phyloP scores from a whole-genome alignment of 1,284 basidiomycete genomes.

The Tilletia caries region DNA sequence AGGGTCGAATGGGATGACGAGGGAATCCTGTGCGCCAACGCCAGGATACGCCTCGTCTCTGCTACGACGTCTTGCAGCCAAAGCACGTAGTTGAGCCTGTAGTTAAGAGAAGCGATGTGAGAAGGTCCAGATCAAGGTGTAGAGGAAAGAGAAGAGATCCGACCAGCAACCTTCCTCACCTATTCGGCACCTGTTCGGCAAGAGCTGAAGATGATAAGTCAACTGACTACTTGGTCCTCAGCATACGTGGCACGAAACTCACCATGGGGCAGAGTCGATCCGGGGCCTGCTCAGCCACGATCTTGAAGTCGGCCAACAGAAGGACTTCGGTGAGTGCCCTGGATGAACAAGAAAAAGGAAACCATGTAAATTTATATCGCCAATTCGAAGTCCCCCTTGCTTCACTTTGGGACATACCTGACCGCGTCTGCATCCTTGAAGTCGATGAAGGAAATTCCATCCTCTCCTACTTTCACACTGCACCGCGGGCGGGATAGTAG shows the following conservation, averaged over 20 bases:
- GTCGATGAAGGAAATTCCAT: constrained; percentile 9
- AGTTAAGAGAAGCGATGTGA: too few species aligned
- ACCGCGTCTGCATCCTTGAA: constrained; percentile 20
- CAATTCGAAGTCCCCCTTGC: neutral
- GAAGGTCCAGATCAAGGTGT: too few species aligned
- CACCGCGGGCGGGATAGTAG: neutral
- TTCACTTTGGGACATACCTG: neutral
- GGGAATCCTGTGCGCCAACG: neutral
- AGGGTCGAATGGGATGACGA: neutral
- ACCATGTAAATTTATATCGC: neutral
- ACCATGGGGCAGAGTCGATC: constrained; percentile 31
- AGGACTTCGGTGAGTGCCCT: constrained; percentile 25
- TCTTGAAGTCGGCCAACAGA: constrained; percentile 25
- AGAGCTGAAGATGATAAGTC: neutral
- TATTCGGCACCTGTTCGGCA: neutral
- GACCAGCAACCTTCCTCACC: neutral
- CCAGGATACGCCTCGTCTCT: neutral
- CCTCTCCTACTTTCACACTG: neutral
- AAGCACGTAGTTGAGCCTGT: constrained; percentile 20
- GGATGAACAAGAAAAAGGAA: neutral
- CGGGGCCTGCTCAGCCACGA: constrained; percentile 14
- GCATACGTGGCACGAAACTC: constrained; percentile 17
- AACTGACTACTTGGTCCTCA: constrained; percentile 18
- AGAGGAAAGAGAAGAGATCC: neutral
- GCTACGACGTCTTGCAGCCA: constrained; percentile 22